Evolutionary conservation across 2,329 filamentous ascomycete genomes (phyloP), one percentile per base, ranked within the genome.

Genomic region (Colletotrichum theobromicola): DNA sequence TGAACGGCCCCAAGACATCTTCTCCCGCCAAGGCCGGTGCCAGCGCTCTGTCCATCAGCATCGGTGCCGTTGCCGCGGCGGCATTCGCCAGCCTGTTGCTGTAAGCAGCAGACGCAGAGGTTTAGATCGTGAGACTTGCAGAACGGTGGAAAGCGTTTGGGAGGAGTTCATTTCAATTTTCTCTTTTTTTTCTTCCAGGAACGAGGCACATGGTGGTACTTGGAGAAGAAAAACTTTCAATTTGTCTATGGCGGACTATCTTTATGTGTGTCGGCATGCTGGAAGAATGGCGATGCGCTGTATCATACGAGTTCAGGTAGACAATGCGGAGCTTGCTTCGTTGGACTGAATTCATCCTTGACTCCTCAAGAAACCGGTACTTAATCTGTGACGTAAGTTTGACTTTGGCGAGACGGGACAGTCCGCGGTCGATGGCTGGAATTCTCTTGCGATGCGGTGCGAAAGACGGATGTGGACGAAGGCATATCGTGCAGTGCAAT

Each of bases 391-490:
- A 18, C 5, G 8, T 61, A 9, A 34, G 3, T 21, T 9, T 28
- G 13, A 26, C 2, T 18, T 6, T 32, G 13, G 4, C 9, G 67
- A 16, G 50, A 53, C 7, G 26, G 13, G 1, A 5, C 7, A 2
- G 34, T 6, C 16, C 72, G 60, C 0, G 70, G 5, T 12, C 73
- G 64, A 5, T 69, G 24, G 2, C 62, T 73, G 4, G 68, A 34
- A 7, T 55, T 28, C 4, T 76, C 75, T 57, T 6, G 16, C 32
- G 88, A 90, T 2, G 88, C 88, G 1, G 91, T 93, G 10, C 88
- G 85, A 76, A 93, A 93, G 1, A 93, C 91, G 0, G 91, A 93
- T 2, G 89, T 92, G 7, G 91, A 92, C 3, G 91, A 92, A 2
- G 88, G 87, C 76, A 90, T 78, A 30, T 87, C 82, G 74, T 89